Evolutionary conservation across 805 yeast species (phyloP), one percentile per base, ranked within the genome.

Genomic region (Starmerella floricola): DNA sequence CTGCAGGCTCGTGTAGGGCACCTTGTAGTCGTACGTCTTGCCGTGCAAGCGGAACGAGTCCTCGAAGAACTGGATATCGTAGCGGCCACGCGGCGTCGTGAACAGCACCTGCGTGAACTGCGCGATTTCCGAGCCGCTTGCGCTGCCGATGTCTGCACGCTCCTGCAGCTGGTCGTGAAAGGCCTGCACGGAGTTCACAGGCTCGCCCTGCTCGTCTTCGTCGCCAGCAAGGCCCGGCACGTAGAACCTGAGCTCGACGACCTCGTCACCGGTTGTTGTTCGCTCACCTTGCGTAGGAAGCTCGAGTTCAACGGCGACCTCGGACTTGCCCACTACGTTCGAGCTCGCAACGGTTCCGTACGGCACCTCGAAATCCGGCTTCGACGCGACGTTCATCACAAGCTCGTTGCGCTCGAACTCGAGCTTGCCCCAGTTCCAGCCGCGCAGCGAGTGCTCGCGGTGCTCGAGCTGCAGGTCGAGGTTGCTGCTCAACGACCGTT

Each of bases 371-470:
- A 88, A 88, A 11, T 79, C 74, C 3, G 98, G 97, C 55, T 82
- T 79, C 52, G 85, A 85, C 56, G 82, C 82, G 18, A 87, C 78
- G 44, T 78, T 76, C 63, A 91, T 87, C 23, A 84, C 74, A 60
- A 91, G 67, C 61, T 91, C 98, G 54, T 85, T 83, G 60, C 95
- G 74, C 17, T 94, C 95, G 58, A 91, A 74, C 59, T 87, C 95
- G 13, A 88, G 71, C 50, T 79, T 77, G 41, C 99, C 99, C 98
- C 98, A 91, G 63, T 91, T 91, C 98, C 98, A 91, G 26, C 99
- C 99, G 65, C 95, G 75, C 50, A 91, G 66, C 4, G 95, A 81
- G 62, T 91, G 98, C 55, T 88, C 97, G 55, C 71, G 76, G 48
- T 73, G 79, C 54, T 91, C 97, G 45, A 91, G 69, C 42, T 73